Evolutionary conservation across 129 eudicot genomes (phyloP).

Genomic region (Helichrysum umbraculigerum): DNA sequence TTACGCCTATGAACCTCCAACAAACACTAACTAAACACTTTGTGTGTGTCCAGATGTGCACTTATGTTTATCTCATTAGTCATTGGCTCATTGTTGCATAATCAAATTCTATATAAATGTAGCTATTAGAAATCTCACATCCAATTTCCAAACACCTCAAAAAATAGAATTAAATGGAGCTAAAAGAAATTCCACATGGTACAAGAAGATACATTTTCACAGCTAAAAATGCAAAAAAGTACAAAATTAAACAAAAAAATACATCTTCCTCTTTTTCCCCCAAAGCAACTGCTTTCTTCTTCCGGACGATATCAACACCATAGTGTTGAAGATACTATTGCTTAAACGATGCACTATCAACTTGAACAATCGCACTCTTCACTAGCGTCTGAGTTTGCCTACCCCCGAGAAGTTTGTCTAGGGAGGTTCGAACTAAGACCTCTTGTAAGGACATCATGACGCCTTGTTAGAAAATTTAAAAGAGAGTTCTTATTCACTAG

Average conservation of each 20-base stretch:
- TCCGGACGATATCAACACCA: constrained; percentile 52
- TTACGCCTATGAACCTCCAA: neutral
- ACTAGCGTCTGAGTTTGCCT: constrained; percentile 51
- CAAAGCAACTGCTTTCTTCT: constrained; percentile 21
- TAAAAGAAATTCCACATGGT: neutral
- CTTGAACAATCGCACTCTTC: constrained; percentile 55
- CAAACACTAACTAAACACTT: neutral
- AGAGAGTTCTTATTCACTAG: no score
- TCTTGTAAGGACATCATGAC: no score
- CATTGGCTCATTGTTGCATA: no score
- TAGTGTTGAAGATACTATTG: constrained; percentile 63
- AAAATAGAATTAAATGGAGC: neutral
- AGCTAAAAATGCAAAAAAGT: neutral
- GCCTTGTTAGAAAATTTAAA: no score
- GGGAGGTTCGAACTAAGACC: no score
- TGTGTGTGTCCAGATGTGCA: neutral
- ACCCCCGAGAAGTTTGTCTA: no score
- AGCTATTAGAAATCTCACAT: neutral
- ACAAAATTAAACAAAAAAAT: neutral
- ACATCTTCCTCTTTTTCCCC: constrained; percentile 38
- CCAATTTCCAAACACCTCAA: neutral
- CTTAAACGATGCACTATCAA: constrained; percentile 60
- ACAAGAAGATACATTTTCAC: no score
- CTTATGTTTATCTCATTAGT: neutral
- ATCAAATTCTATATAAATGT: neutral